phyloP scores from a whole-genome alignment of 345 rosid species.

The Stellera chamaejasme region DNA sequence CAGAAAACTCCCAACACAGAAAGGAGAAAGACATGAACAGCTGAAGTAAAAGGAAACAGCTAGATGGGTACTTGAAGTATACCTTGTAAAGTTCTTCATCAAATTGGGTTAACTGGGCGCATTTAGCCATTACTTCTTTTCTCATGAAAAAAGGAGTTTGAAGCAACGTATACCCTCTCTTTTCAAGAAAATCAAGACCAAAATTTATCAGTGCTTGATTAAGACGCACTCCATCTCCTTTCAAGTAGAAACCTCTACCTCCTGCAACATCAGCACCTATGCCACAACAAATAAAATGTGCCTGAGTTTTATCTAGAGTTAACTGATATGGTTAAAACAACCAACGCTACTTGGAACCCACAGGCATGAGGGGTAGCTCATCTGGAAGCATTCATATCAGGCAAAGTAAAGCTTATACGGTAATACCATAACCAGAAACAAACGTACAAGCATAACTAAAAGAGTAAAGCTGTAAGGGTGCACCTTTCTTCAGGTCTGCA shows the following conservation, averaged over 20 bases:
- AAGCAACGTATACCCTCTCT: conserved; percentile 36
- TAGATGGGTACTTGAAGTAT: neutral
- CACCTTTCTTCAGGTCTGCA: conserved; percentile 71
- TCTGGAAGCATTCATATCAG: neutral
- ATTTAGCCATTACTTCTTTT: conserved; percentile 52
- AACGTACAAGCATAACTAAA: neutral
- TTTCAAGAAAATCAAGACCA: conserved; percentile 48
- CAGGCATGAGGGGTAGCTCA: neutral
- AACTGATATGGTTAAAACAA: neutral
- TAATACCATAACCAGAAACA: neutral
- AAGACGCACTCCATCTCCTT: conserved; percentile 52
- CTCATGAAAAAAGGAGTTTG: conserved; percentile 63
- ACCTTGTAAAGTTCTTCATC: conserved; percentile 73
- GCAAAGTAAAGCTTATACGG: too few relatives aligned
- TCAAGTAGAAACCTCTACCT: conserved; percentile 51
- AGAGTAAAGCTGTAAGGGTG: neutral
- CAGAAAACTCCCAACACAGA: neutral
- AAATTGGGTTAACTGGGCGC: conserved; percentile 64
- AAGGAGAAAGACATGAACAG: neutral
- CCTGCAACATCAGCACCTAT: conserved; percentile 52
- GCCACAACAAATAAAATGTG: neutral
- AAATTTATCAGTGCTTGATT: conserved; percentile 54
- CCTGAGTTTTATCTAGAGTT: neutral
- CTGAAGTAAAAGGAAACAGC: neutral
- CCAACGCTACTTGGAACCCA: too few relatives aligned